Percentiles rank a stretch among this genome's conserved stretches.
These are phyloP conservation scores for Malassezia cuniculi DNA, from an alignment of 1,284 basidiomycete species.

Conservation along the genomic window DNA sequence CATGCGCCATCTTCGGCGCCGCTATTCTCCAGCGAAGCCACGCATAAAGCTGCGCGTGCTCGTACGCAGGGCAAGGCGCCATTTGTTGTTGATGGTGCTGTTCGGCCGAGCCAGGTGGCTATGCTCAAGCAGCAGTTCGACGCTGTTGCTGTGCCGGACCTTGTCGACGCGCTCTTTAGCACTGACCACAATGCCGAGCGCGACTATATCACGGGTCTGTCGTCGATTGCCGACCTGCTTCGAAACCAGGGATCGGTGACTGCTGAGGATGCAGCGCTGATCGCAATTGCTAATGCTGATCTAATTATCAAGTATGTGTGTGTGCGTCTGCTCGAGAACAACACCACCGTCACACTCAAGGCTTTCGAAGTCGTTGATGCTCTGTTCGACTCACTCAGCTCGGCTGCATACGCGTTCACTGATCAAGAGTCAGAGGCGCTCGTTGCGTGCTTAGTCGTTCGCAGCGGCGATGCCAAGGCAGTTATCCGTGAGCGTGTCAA, in stretches of 20 bases:
- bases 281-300: constrained; percentile 69
- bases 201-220: constrained; percentile 70
- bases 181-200: constrained; percentile 91
- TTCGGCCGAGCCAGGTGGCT: constrained; percentile 74
- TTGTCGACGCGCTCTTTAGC: constrained; percentile 65
- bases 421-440: constrained; percentile 81
- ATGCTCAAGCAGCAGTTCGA: constrained; percentile 84
- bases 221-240: constrained; percentile 64
- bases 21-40: constrained; percentile 60
- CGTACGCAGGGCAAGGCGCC: constrained; percentile 57
- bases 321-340: constrained; percentile 77
- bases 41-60: constrained; percentile 61
- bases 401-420: constrained; percentile 64
- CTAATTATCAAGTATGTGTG: constrained; percentile 86
- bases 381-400: constrained; percentile 60
- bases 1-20: constrained; percentile 24
- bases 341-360: constrained; percentile 76
- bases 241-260: no score
- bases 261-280: constrained; percentile 53
- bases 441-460: constrained; percentile 69
- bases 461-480: constrained; percentile 51
- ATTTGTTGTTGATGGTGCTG: constrained; percentile 59
- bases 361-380: constrained; percentile 78
- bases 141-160: constrained; percentile 60
- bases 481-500: constrained; percentile 47